Evolutionary conservation across 306 rosid genomes (phyloP).

Genomic region (Sophora flavescens): DNA sequence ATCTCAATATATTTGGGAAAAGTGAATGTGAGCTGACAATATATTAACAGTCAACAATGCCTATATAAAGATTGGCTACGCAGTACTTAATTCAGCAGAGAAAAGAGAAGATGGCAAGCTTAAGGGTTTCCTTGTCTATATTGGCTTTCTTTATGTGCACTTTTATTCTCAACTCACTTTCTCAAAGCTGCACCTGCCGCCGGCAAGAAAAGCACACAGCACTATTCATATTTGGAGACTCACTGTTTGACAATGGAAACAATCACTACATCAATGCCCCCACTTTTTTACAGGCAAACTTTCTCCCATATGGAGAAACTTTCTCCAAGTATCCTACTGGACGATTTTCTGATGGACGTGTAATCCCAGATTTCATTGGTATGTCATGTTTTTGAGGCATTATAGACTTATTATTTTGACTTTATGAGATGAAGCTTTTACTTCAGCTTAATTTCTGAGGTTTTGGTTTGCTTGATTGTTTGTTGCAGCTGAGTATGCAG

Average conservation of each 20-base stretch:
- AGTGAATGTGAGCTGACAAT: too few relatives aligned
- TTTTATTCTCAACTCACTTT: neutral
- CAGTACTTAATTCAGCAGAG: too few relatives aligned
- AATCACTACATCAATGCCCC: constrained; percentile 57
- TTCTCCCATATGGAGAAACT: constrained; percentile 56
- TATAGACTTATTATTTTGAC: neutral
- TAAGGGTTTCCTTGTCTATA: neutral
- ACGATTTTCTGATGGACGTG: constrained; percentile 59
- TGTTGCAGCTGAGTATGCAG: constrained; percentile 63
- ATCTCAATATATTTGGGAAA: too few relatives aligned
- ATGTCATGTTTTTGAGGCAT: neutral
- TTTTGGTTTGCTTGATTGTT: neutral
- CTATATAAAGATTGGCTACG: too few relatives aligned
- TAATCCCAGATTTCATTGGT: constrained; percentile 59
- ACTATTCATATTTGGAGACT: constrained; percentile 70
- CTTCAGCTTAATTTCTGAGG: neutral
- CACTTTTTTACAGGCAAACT: constrained; percentile 35
- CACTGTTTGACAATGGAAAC: constrained; percentile 67
- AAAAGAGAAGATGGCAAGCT: neutral
- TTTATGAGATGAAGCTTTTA: neutral
- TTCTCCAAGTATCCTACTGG: constrained; percentile 58
- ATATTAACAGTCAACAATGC: too few relatives aligned
- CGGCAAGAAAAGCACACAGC: constrained; percentile 16
- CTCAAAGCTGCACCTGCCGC: neutral
- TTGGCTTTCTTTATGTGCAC: neutral